phyloP scores from a whole-genome alignment of 106 monocot genomes.

The Phalaenopsis aphrodite region DNA sequence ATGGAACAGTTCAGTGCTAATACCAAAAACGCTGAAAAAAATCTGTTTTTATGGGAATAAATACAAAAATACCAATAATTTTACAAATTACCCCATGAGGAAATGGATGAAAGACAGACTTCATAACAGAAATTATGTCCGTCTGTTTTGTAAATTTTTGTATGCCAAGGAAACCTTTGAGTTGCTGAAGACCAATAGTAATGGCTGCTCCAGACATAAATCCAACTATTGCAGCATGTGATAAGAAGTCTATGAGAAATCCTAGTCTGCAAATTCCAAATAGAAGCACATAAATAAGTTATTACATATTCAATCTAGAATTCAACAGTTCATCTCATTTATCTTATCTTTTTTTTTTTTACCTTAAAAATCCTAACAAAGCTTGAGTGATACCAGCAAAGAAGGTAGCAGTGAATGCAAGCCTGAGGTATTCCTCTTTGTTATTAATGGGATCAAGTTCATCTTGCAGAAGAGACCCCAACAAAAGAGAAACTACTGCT shows the following conservation, averaged over 20 bases:
- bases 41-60: background rate
- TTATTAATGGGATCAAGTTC: constrained; percentile 41
- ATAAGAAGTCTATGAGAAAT: constrained; percentile 61
- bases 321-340: background rate
- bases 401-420: constrained; percentile 63
- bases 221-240: constrained; percentile 64
- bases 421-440: constrained; percentile 28
- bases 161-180: constrained; percentile 59
- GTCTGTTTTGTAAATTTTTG: constrained; percentile 37
- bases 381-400: constrained; percentile 55
- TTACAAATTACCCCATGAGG: constrained; percentile 34
- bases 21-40: background rate
- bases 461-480: constrained; percentile 40
- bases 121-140: constrained; percentile 46
- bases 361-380: constrained; percentile 32
- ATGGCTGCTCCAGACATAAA: constrained; percentile 71
- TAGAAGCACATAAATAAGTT: background rate
- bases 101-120: constrained; percentile 29
- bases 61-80: background rate
- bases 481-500: constrained; percentile 50
- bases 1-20: background rate
- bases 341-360: background rate
- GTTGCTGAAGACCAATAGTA: constrained; percentile 63
- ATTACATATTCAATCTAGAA: background rate
- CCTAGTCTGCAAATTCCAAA: constrained; percentile 36